Conservation (phyloP, 2,329 filamentous ascomycete genomes). For the Bisporella sp. region DNA sequence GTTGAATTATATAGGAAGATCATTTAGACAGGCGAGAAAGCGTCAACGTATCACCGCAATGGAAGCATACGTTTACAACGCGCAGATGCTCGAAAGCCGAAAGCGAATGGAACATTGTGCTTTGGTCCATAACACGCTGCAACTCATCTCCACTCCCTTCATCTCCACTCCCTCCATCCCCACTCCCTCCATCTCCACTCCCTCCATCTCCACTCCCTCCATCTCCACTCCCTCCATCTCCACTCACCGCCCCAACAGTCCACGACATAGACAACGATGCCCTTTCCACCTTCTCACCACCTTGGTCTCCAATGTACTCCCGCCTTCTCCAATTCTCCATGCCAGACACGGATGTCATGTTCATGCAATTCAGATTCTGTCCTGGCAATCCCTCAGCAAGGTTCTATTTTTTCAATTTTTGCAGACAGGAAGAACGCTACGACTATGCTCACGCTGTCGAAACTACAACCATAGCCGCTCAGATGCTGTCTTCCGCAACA, state of each 20-base stretch:
- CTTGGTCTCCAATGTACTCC: slow-evolving; percentile 41
- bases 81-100: slow-evolving; percentile 69
- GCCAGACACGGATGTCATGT: slow-evolving; percentile 60
- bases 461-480: slow-evolving; percentile 22
- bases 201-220: too few relatives aligned
- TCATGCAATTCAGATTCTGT: slow-evolving; percentile 67
- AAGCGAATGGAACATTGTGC: slow-evolving; percentile 61
- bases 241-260: slow-evolving; percentile 50
- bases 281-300: slow-evolving; percentile 56
- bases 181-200: too few relatives aligned
- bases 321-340: slow-evolving; percentile 64
- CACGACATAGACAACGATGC: slow-evolving; percentile 55
- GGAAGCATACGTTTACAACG: too few relatives aligned
- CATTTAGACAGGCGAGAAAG: too few relatives aligned
- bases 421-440: slow-evolving; percentile 52
- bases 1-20: too few relatives aligned
- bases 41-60: too few relatives aligned
- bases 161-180: too few relatives aligned
- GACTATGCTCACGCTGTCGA: slow-evolving; percentile 40
- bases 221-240: too few relatives aligned
- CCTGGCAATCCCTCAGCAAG: slow-evolving; percentile 43
- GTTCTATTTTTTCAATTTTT: slow-evolving; percentile 74
- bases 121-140: slow-evolving; percentile 76
- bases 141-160: slow-evolving; percentile 51
- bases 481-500: too few relatives aligned